Evolutionary conservation across 805 yeast genomes (phyloP), one percentile per base, ranked within the genome.

Genomic region (Allodekkera sacchari): DNA sequence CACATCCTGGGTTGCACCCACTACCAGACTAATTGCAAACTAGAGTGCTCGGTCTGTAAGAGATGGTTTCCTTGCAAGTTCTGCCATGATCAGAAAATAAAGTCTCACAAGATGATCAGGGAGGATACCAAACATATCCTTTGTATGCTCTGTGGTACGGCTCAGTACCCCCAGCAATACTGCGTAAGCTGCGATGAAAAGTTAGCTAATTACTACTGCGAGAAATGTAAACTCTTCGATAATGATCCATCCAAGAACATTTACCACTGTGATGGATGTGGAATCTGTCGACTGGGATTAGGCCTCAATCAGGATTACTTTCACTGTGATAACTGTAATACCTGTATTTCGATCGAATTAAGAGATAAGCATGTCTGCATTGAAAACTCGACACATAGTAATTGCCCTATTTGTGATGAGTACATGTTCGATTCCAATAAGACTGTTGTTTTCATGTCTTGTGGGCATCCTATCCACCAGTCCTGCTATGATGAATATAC

Each of bases 381-480:
- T 31, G 85, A 82, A 46, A 76, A 85, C 43, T 76, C 94, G 5
- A 87, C 95, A 1, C 92, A 82, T 52, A 81, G 94, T 28, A 77
- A 87, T 51, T 88, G 96, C 54, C 95, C 96, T 2, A 84, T 88
- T 22, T 88, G 96, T 57, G 83, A 82, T 36, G 96, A 87, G 45
- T 87, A 77, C 53, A 73, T 88, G 73, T 88, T 88, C 53, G 81
- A 85, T 11, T 78, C 92, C 4, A 74, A 81, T 6, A 68, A 65
- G 50, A 78, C 85, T 8, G 94, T 87, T 26, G 94, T 85, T 14
- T 87, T 88, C 53, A 85, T 88, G 95, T 64, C 69, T 30, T 88
- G 97, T 58, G 96, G 96, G 2, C 97, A 88, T 57, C 83, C 95
- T 23, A 88, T 88, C 36, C 97, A 88, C 58, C 84, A 85, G 52